Base-by-base conservation (phyloP, 257 asterid genomes). In the Solanum virginianum region DNA sequence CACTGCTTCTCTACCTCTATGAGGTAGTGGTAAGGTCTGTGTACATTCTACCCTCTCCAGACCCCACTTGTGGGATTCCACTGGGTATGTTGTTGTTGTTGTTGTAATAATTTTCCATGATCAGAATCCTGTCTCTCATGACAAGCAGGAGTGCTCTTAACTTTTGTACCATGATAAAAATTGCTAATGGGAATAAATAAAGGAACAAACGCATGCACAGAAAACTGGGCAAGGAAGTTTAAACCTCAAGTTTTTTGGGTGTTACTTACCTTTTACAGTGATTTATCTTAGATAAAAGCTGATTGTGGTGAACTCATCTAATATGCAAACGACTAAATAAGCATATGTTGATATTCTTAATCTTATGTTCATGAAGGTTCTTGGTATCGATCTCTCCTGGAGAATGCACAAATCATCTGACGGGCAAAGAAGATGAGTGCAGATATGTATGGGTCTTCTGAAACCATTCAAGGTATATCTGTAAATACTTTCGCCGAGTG, bases 391-490 rank as follows among this genome's bases (percentile, higher is more conserved):
- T 89, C 90, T 95, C 20, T 95, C 98, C 8, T 96, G 99, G 99
- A 93, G 98, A 88, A 88, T 95, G 97, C 99, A 96, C 85, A 94
- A 93, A 87, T 97, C 91, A 84, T 95, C 98, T n/a, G 98, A 96
- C 84, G 99, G 99, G 77, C 99, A 96, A 86, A 92, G 98, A 88
- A 91, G 99, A 88, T 89, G 98, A 87, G 97, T 95, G 60, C 99
- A 96, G 88, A 95, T 96, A 74, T 94, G 98, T 86, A 95, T 96
- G 98, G 98, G 99, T 85, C 98, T 96, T 86, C 92, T 96, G 75
- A 95, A 91, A 90, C 97, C 98, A 80, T 96, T 91, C 90, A 95
- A 94, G 98, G 99, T 96, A 89, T 47, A 49, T 26, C 10, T 24
- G 18, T 10, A 32, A 5, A 13, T 26, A 47, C 68, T 20, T 80